Conservation (phyloP, 2,329 filamentous ascomycete genomes). For the Akanthomyces lecanii region DNA sequence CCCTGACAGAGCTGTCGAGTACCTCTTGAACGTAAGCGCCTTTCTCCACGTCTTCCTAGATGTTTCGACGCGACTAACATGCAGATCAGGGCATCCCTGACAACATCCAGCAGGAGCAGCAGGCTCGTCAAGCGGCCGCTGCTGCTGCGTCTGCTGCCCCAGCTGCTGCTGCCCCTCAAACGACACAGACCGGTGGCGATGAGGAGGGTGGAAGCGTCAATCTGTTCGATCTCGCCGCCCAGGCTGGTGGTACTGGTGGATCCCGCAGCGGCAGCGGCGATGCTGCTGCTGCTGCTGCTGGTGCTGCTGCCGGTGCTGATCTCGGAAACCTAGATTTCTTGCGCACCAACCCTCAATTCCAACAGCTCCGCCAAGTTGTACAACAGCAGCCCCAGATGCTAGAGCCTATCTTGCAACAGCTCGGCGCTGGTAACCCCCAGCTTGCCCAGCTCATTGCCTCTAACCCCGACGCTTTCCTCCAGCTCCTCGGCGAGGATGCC, state of each 20-base stretch:
- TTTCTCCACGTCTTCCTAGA: neutral
- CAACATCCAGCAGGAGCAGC: slow-evolving; percentile 68
- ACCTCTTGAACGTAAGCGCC: slow-evolving; percentile 72
- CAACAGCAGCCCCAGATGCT: slow-evolving; percentile 98
- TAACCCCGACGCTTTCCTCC: slow-evolving; percentile 90
- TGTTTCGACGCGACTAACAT: neutral
- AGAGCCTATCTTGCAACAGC: slow-evolving; percentile 94
- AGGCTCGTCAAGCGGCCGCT: slow-evolving; percentile 41
- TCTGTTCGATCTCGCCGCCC: slow-evolving; percentile 87
- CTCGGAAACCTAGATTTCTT: slow-evolving; percentile 87
- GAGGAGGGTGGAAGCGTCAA: slow-evolving; percentile 72
- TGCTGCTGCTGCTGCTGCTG: slow-evolving; percentile 42
- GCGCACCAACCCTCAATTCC: slow-evolving; percentile 93
- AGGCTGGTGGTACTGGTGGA: slow-evolving; percentile 51
- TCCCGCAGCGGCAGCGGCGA: slow-evolving; percentile 40
- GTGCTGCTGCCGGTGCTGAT: slow-evolving; percentile 42
- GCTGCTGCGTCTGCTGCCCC: slow-evolving; percentile 41
- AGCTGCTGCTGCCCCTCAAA: slow-evolving; percentile 35
- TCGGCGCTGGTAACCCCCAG: slow-evolving; percentile 90
- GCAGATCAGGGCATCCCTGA: slow-evolving; percentile 78
- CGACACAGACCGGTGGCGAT: slow-evolving; percentile 40
- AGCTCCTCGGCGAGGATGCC: slow-evolving; percentile 80
- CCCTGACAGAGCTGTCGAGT: slow-evolving; percentile 94
- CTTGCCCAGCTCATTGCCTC: slow-evolving; percentile 87
- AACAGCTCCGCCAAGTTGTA: slow-evolving; percentile 93